Conservation (phyloP, 1,284 basidiomycete species). For the Vanrija sp. region DNA sequence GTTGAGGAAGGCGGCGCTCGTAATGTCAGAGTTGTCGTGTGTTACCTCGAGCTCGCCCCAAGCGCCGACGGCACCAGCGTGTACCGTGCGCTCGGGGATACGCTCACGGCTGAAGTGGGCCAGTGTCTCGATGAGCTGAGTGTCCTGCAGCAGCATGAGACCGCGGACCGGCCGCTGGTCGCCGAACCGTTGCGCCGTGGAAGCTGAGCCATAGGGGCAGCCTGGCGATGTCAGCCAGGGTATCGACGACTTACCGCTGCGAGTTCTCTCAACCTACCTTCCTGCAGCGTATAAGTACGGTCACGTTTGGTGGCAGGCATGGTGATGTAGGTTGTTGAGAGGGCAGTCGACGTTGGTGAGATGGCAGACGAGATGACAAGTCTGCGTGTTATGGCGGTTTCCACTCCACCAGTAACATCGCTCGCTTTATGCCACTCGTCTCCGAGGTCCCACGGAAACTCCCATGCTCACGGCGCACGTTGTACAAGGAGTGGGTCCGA, state of each 20-base stretch:
- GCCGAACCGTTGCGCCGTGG: constrained; percentile 13
- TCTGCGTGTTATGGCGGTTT: no score
- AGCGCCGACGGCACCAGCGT: constrained; percentile 73
- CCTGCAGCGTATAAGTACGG: constrained; percentile 5
- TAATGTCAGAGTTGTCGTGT: constrained; percentile 52
- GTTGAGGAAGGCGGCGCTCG: constrained; percentile 49
- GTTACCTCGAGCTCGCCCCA: constrained; percentile 73
- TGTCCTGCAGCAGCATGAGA: constrained; percentile 15
- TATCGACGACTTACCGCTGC: no score
- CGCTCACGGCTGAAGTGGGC: constrained; percentile 75
- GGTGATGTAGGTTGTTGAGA: no score
- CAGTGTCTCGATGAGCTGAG: constrained; percentile 12
- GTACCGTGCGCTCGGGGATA: constrained; percentile 69
- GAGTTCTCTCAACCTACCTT: constrained; percentile 3
- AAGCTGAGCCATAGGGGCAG: constrained; percentile 1
- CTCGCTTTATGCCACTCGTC: no score
- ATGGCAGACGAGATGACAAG: no score
- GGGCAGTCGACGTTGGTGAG: no score
- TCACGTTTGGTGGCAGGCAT: no score
- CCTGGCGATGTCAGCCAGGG: background rate
- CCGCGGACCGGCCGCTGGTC: constrained; percentile 5
- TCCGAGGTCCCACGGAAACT: no score
- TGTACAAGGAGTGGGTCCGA: no score
- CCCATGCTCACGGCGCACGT: no score
- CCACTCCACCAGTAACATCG: no score